A percentile compares a stretch with the other conserved stretches of the same genome.
phyloP scores from a whole-genome alignment of 164 flowering plant genomes.

The Magnolia officinalis region DNA sequence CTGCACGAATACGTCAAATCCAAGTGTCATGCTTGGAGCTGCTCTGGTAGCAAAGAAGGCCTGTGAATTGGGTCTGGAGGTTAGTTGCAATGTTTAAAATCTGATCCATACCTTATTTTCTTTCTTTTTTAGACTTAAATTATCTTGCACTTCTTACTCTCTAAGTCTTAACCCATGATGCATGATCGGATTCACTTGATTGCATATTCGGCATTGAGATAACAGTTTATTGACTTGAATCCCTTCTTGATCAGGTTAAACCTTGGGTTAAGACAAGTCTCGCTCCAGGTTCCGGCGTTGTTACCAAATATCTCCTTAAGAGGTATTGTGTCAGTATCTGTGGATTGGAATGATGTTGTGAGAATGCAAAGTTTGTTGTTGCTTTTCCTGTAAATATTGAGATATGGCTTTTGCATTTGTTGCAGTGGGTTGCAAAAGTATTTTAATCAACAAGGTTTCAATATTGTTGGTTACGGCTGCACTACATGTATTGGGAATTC shows the following conservation, averaged over 20 bases:
- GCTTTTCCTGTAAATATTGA: neutral
- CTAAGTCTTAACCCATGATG: neutral
- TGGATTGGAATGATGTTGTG: neutral
- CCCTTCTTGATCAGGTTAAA: conserved; percentile 47
- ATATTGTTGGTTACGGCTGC: conserved; percentile 89
- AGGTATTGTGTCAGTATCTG: conserved; percentile 37
- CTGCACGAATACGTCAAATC: conserved; percentile 90
- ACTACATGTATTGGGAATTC: conserved; percentile 93
- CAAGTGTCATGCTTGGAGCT: conserved; percentile 94
- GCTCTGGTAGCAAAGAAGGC: conserved; percentile 90
- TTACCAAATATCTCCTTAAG: conserved; percentile 72
- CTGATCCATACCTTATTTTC: neutral
- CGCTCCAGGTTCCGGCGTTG: conserved; percentile 91
- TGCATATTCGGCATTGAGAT: neutral
- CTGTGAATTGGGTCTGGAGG: conserved; percentile 80
- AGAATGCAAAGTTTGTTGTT: neutral
- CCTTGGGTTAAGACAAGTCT: conserved; percentile 93
- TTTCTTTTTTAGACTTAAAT: neutral
- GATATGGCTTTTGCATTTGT: conserved; percentile 8
- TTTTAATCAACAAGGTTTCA: conserved; percentile 64
- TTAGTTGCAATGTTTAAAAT: conserved; percentile 18
- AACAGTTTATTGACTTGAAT: neutral
- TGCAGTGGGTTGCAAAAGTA: conserved; percentile 79
- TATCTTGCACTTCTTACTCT: neutral
- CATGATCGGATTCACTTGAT: neutral